A percentile compares a stretch with the other conserved stretches of the same genome.
Conservation (phyloP, 2,329 filamentous ascomycete species). For the Fusarium citri region DNA sequence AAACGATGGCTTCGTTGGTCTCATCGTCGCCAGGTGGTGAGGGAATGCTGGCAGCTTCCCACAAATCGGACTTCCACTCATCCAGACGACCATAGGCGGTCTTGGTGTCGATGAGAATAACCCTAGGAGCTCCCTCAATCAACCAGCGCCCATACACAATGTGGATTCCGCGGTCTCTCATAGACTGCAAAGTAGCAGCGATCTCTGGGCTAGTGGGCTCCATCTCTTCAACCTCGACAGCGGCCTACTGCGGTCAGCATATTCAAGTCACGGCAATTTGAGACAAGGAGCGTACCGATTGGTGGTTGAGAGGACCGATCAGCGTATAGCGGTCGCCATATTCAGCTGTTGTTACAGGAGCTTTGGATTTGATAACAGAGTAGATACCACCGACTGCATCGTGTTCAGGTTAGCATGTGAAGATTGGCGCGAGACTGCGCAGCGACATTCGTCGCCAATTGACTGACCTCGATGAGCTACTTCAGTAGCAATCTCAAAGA, state of each 20-base stretch:
- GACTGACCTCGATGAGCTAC: conserved; percentile 91
- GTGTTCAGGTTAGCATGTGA: conserved; percentile 27
- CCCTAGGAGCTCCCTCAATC: conserved; percentile 94
- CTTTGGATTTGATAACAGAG: conserved; percentile 98
- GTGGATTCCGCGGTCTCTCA: conserved; percentile 90
- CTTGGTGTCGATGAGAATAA: conserved; percentile 93
- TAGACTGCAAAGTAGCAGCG: conserved; percentile 85
- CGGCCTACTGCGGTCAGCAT: conserved; percentile 69
- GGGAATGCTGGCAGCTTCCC: conserved; percentile 93
- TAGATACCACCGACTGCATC: conserved; percentile 92
- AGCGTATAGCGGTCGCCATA: conserved; percentile 98
- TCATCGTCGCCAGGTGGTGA: conserved; percentile 91
- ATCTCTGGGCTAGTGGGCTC: conserved; percentile 85
- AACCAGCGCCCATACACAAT: conserved; percentile 96
- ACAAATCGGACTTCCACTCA: conserved; percentile 97
- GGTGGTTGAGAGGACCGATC: conserved; percentile 91
- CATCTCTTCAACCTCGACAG: conserved; percentile 96
- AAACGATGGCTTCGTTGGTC: conserved; percentile 97
- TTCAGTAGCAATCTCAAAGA: conserved; percentile 97
- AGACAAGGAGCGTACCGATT: conserved; percentile 72
- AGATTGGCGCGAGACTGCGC: conserved; percentile 4
- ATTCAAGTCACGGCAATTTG: not conserved
- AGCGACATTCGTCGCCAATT: conserved; percentile 19
- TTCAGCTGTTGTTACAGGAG: conserved; percentile 95
- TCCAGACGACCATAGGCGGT: conserved; percentile 91